These are phyloP conservation scores for Eutrema salsugineum DNA, from an alignment of 441 rosid species.

Conservation along the genomic window DNA sequence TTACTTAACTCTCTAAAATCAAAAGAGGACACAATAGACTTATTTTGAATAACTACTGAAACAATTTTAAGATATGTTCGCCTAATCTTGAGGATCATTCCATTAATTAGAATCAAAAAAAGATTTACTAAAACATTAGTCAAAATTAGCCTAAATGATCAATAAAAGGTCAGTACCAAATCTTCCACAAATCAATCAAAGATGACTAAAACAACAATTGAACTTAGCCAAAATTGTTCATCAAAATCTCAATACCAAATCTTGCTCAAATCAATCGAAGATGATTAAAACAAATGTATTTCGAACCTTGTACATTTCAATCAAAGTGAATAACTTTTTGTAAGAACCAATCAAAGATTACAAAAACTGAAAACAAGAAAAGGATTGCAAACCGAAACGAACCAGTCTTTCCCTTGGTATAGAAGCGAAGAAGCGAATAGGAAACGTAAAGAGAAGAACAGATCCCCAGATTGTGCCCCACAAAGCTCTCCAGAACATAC, in stretches of 20 bases:
- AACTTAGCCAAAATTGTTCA: no score
- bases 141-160: no score
- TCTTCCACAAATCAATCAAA: no score
- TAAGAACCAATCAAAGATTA: neutral
- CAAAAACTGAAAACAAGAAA: neutral
- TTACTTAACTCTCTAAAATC: neutral
- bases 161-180: no score
- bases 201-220: no score
- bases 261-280: neutral
- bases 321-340: neutral
- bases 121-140: no score
- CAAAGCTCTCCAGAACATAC: constrained; percentile 44
- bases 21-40: neutral
- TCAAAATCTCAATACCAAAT: neutral
- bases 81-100: no score
- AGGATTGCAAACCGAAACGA: constrained; percentile 17
- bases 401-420: constrained; percentile 70
- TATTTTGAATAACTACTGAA: no score
- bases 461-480: constrained; percentile 42
- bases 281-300: neutral
- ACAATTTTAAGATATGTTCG: no score
- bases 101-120: no score
- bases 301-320: neutral
- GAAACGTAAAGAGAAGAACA: constrained; percentile 52
- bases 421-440: constrained; percentile 53